Conservation (phyloP, 805 yeast genomes). For the Limtongia smithiae region DNA sequence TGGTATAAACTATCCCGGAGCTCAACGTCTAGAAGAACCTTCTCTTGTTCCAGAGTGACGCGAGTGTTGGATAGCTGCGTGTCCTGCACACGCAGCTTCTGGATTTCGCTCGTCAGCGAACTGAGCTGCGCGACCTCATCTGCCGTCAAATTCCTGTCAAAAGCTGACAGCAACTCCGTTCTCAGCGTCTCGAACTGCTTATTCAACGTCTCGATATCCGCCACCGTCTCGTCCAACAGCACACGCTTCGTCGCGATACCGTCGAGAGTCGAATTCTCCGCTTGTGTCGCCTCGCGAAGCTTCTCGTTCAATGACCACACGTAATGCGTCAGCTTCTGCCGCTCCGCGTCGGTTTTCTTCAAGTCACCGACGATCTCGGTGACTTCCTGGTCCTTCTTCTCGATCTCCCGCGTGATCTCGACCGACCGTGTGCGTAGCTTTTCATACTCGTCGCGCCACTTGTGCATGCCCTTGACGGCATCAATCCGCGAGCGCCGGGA, state of each 20-base stretch:
- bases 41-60: constrained; percentile 46
- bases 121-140: constrained; percentile 48
- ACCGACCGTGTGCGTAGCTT: constrained; percentile 42
- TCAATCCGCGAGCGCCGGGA: constrained; percentile 66
- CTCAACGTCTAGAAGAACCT: constrained; percentile 52
- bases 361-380: constrained; percentile 48
- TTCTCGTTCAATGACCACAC: constrained; percentile 46
- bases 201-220: constrained; percentile 39
- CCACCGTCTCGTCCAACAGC: constrained; percentile 45
- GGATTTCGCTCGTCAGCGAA: constrained; percentile 33
- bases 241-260: constrained; percentile 20
- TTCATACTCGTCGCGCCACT: constrained; percentile 50
- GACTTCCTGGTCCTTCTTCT: constrained; percentile 49
- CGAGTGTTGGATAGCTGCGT: constrained; percentile 42
- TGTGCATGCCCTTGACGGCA: constrained; percentile 54
- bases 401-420: constrained; percentile 41
- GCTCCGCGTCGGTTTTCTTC: constrained; percentile 36
- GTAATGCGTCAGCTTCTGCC: constrained; percentile 45
- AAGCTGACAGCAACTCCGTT: constrained; percentile 52
- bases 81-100: constrained; percentile 33
- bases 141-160: constrained; percentile 49
- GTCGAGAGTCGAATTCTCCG: constrained; percentile 16
- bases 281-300: constrained; percentile 25
- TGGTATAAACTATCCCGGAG: constrained; percentile 57
- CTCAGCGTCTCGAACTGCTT: constrained; percentile 45